Conservation (phyloP, 1,284 basidiomycete genomes). For the Trametes hirsuta region DNA sequence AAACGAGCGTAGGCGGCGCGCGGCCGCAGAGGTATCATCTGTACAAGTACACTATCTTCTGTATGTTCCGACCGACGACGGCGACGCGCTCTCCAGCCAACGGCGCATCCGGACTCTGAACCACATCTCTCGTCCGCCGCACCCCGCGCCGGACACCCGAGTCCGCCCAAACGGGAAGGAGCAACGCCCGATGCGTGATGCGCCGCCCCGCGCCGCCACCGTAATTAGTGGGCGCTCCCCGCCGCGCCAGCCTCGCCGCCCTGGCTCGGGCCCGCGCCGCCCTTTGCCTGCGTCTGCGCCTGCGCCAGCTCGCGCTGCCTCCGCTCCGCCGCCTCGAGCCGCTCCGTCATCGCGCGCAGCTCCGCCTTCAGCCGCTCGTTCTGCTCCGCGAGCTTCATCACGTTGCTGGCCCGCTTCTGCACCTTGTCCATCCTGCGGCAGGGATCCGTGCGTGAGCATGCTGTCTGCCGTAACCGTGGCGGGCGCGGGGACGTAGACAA, state of each 20-base stretch:
- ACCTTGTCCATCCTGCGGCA: constrained; percentile 57
- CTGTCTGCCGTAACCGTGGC: neutral
- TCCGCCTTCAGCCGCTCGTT: constrained; percentile 77
- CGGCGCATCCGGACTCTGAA: neutral
- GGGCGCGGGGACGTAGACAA: neutral
- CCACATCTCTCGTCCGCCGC: neutral
- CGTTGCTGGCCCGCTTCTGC: constrained; percentile 75
- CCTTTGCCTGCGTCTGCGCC: constrained; percentile 5
- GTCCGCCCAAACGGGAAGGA: neutral
- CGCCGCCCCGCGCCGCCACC: neutral
- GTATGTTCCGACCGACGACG: neutral
- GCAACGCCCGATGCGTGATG: neutral
- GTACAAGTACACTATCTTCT: constrained; percentile 23
- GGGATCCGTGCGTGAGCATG: neutral
- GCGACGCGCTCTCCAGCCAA: neutral
- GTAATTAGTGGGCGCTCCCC: constrained; percentile 15
- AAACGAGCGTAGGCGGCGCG: constrained; percentile 3
- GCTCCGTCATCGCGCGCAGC: constrained; percentile 71
- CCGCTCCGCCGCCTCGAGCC: constrained; percentile 73
- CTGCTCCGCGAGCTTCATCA: constrained; percentile 73
- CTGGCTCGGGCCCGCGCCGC: neutral
- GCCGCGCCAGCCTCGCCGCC: neutral
- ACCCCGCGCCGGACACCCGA: constrained; percentile 2
- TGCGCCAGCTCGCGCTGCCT: constrained; percentile 57
- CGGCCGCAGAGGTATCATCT: constrained; percentile 16